Evolutionary conservation across 2,329 filamentous ascomycete genomes (phyloP), one percentile per base, ranked within the genome.

Genomic region (Ophiostoma quercus): DNA sequence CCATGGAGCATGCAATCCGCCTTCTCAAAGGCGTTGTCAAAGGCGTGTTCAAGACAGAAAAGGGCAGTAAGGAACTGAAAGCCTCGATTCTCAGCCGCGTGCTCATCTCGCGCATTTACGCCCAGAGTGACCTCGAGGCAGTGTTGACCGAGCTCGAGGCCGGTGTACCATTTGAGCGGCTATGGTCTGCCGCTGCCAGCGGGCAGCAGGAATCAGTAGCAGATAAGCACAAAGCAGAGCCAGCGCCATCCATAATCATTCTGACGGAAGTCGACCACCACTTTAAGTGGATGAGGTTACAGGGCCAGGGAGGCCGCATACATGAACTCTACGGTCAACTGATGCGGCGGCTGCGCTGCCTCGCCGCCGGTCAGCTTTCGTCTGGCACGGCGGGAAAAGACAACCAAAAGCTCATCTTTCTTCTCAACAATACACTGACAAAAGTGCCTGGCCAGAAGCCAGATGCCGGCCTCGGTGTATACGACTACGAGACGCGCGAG

Each of bases 41-140:
- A 12, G 75, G 77, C 73, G 72, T 62, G 72, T 71, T 37, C 67
- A 29, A 1, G 67, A 67, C 2, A 67, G 70, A 19, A 63, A 67
- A 7, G 22, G 22, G n/a, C n/a, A 57, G 51, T n/a, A 57, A 25
- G 51, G 66, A 73, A 4, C 9, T 39, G 25, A 57, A 37, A 14
- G 57, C 37, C 75, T 71, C 66, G 8, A 75, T 74, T 41, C 77
- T 89, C 3, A 82, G 84, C 65, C 79, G 79, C 65, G 82, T 88
- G 3, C 80, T 82, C 41, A 79, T 89, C 37, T 84, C 84, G 32
- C 80, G 84, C 32, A 82, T 88, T 0, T 89, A 89, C 73, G 85
- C 88, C 71, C 73, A 87, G 12, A 82, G 87, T 65, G 87, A 87
- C 0, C 73, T 89, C 22, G 83, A 80, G 80, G 85, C 88, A 75